Conservation (phyloP, 2,329 filamentous ascomycete genomes). For the Calonectria leucothoes region DNA sequence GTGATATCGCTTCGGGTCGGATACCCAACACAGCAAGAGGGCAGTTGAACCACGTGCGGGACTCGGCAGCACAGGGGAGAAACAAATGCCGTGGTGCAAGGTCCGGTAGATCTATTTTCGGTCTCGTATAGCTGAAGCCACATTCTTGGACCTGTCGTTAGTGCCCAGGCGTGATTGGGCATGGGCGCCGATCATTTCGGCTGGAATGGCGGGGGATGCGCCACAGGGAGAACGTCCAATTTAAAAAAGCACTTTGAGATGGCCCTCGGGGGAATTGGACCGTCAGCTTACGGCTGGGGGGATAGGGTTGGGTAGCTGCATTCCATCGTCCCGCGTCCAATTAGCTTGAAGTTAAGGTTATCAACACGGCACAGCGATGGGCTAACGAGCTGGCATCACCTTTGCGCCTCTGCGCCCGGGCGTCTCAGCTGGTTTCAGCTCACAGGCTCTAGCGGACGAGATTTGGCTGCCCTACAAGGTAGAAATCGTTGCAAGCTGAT, state of each 20-base stretch:
- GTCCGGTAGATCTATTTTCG: constrained; percentile 4
- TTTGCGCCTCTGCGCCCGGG: background rate
- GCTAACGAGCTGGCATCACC: background rate
- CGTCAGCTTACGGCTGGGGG: background rate
- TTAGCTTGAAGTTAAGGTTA: constrained; percentile 6
- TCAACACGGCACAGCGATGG: background rate
- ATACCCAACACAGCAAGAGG: background rate
- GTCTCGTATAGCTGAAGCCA: background rate
- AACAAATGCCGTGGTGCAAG: background rate
- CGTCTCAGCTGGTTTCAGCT: constrained; percentile 4
- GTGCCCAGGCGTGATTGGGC: background rate
- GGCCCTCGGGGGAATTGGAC: background rate
- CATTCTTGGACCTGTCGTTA: background rate
- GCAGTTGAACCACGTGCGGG: background rate
- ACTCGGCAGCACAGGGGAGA: background rate
- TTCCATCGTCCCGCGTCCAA: background rate
- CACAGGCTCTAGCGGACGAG: background rate
- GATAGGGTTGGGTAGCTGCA: background rate
- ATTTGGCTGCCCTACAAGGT: background rate
- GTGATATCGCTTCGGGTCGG: background rate
- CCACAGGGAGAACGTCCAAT: background rate
- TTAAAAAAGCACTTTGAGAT: background rate
- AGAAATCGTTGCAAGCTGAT: background rate
- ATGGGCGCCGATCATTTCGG: background rate
- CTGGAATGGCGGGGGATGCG: constrained; percentile 4